Percentiles rank a stretch among this genome's conserved stretches.
phyloP scores from a whole-genome alignment of 331 rosid genomes.

The Erythrophleum ivorense region DNA sequence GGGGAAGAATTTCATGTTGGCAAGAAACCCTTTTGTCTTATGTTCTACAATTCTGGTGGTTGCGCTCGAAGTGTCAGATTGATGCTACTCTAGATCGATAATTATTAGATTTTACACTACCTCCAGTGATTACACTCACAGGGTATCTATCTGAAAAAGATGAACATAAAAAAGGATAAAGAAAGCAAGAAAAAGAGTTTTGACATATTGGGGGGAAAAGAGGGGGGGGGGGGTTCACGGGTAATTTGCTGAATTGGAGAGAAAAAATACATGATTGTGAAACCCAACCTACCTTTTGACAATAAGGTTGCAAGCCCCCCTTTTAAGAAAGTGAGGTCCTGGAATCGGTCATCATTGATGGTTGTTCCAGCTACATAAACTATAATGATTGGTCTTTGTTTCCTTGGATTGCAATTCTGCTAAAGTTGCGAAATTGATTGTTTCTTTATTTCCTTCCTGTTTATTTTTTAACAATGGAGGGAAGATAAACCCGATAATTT shows the following conservation, averaged over 20 bases:
- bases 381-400: conserved; percentile 13
- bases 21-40: conserved; percentile 3
- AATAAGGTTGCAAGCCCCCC: conserved; percentile 28
- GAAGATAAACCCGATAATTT: neutral
- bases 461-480: neutral
- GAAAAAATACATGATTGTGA: conserved; percentile 42
- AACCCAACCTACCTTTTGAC: conserved; percentile 42
- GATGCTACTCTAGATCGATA: neutral
- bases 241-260: conserved; percentile 30
- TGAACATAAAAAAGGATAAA: neutral
- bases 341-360: conserved; percentile 32
- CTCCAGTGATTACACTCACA: neutral
- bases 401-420: conserved; percentile 14
- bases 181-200: neutral
- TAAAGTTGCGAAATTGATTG: neutral
- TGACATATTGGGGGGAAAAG: neutral
- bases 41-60: neutral
- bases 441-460: conserved; percentile 1
- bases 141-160: neutral
- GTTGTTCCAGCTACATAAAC: conserved; percentile 26
- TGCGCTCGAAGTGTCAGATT: neutral
- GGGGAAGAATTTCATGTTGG: neutral
- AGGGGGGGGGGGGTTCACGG: neutral
- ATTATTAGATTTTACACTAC: neutral
- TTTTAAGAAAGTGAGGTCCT: conserved; percentile 41